Percentiles rank a stretch among this genome's conserved stretches.
Conservation (phyloP, 2,329 filamentous ascomycete genomes). For the Ascochyta lentis region DNA sequence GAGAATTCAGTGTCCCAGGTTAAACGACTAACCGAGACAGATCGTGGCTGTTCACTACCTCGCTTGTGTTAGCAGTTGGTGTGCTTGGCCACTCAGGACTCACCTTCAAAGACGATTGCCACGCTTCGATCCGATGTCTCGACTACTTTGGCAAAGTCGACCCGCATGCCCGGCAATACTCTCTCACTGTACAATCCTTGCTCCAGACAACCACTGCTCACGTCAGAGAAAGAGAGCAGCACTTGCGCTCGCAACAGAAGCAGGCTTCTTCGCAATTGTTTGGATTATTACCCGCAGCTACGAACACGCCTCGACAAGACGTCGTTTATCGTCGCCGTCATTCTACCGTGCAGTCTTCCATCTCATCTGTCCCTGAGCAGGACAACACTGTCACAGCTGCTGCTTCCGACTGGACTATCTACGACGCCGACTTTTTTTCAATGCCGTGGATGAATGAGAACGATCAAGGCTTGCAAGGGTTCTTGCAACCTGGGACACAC, state of each 20-base stretch:
- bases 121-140: slow-evolving; percentile 32
- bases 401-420: slow-evolving; percentile 40
- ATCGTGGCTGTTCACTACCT: slow-evolving; percentile 42
- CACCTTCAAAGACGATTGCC: slow-evolving; percentile 29
- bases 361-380: slow-evolving; percentile 12
- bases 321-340: slow-evolving; percentile 2
- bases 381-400: slow-evolving; percentile 13
- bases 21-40: slow-evolving; percentile 16
- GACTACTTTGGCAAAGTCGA: slow-evolving; percentile 38
- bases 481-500: slow-evolving; percentile 40
- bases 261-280: slow-evolving; percentile 41
- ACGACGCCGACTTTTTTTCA: slow-evolving; percentile 42
- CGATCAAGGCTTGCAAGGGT: slow-evolving; percentile 40
- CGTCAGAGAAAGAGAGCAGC: slow-evolving; percentile 32
- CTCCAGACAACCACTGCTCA: slow-evolving; percentile 35
- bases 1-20: neutral
- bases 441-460: slow-evolving; percentile 41
- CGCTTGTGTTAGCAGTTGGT: slow-evolving; percentile 38
- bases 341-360: slow-evolving; percentile 5
- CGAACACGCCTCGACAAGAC: slow-evolving; percentile 2
- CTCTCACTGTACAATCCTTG: slow-evolving; percentile 34
- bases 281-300: slow-evolving; percentile 30
- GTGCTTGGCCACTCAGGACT: slow-evolving; percentile 34
- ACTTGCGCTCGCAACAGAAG: slow-evolving; percentile 32
- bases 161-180: slow-evolving; percentile 42